These are phyloP conservation scores for Starmera pachycereana DNA, from an alignment of 805 yeast species.

Conservation along the genomic window DNA sequence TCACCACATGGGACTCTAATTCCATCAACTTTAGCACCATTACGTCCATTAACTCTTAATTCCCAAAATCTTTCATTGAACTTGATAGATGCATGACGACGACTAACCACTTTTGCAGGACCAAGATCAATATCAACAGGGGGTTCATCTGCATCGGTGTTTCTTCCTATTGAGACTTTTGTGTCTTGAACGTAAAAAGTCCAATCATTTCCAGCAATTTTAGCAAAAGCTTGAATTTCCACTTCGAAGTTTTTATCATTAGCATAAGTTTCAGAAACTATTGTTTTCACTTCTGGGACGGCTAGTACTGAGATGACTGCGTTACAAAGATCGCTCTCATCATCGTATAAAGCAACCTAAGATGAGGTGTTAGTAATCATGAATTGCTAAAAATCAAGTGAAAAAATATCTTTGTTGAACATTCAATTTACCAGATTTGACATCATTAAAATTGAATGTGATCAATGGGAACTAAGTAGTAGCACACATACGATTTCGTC, in stretches of 20 bases:
- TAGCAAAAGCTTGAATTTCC: conserved; percentile 97
- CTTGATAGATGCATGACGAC: conserved; percentile 78
- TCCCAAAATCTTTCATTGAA: conserved; percentile 87
- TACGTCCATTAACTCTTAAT: conserved; percentile 72
- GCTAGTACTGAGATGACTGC: conserved; percentile 63
- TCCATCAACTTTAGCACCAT: conserved; percentile 88
- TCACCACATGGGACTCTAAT: conserved; percentile 33
- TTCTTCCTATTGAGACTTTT: conserved; percentile 76
- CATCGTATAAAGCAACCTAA: conserved; percentile 33
- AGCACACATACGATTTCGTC: background rate
- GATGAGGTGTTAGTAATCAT: conserved; percentile 7
- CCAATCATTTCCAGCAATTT: conserved; percentile 89
- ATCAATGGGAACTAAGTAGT: too few relatives aligned
- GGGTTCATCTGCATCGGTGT: conserved; percentile 33
- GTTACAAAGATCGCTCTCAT: conserved; percentile 57
- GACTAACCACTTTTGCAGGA: conserved; percentile 93
- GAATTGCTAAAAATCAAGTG: too few relatives aligned
- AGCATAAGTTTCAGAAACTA: conserved; percentile 61
- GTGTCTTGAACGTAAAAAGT: conserved; percentile 83
- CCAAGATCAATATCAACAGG: conserved; percentile 80
- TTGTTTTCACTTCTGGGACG: conserved; percentile 65
- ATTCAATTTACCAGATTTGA: too few relatives aligned
- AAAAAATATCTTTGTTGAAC: too few relatives aligned
- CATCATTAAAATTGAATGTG: too few relatives aligned
- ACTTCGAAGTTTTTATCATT: conserved; percentile 54